Conservation (phyloP, 2,329 filamentous ascomycete genomes). For the Fusarium marasasianum region DNA sequence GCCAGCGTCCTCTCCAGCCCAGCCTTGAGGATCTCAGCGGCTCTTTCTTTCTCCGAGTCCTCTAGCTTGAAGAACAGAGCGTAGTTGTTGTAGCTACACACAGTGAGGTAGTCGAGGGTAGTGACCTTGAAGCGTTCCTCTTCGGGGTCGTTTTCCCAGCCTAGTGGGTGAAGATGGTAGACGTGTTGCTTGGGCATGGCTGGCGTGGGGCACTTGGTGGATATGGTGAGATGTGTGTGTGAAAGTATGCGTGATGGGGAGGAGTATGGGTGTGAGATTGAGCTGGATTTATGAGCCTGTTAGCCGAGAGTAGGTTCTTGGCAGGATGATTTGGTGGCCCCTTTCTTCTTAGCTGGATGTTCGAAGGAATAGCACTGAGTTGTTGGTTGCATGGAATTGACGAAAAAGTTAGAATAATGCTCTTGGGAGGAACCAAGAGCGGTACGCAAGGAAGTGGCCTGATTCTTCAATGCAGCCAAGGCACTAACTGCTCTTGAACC, state of each 20-base stretch:
- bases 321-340: not conserved
- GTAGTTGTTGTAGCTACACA: slow-evolving; percentile 50
- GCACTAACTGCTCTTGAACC: not conserved
- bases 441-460: not conserved
- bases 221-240: not conserved
- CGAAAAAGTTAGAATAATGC: not conserved
- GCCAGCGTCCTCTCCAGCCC: slow-evolving; percentile 51
- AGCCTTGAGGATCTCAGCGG: slow-evolving; percentile 42
- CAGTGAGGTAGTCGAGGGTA: slow-evolving; percentile 49
- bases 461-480: not conserved
- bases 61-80: slow-evolving; percentile 51
- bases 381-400: not conserved
- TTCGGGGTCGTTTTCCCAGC: slow-evolving; percentile 31
- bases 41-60: slow-evolving; percentile 44
- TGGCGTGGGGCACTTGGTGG: not conserved
- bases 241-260: not conserved
- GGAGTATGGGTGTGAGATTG: not conserved
- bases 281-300: not conserved
- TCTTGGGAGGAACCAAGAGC: no score
- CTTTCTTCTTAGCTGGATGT: not conserved
- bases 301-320: not conserved
- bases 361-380: accelerated
- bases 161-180: slow-evolving; percentile 45
- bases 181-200: slow-evolving; percentile 44
- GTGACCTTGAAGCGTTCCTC: slow-evolving; percentile 47